A percentile compares a stretch with the other conserved stretches of the same genome.
Conservation (phyloP, 306 rosid genomes). For the Begonia peltatifolia region DNA sequence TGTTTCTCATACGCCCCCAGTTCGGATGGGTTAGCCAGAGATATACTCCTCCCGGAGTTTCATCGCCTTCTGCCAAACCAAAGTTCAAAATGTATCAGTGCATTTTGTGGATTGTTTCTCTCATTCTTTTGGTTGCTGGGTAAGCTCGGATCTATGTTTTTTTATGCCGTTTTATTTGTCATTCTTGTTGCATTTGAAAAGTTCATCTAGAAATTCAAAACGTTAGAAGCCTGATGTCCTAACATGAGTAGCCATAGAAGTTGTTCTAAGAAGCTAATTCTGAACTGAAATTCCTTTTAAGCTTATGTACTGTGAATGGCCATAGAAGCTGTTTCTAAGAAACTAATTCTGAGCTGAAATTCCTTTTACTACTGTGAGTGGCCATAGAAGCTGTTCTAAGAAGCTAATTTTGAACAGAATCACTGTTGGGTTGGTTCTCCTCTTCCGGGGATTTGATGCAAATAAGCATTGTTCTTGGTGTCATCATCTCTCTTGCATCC, state of each 20-base stretch:
- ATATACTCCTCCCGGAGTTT: slow-evolving; percentile 28
- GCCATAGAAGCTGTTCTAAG: not conserved
- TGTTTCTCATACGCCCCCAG: slow-evolving; percentile 92
- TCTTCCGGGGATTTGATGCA: slow-evolving; percentile 67
- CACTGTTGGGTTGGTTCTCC: slow-evolving; percentile 55
- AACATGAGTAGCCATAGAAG: not conserved
- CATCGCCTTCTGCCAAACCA: slow-evolving; percentile 27
- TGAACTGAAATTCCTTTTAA: too few relatives aligned
- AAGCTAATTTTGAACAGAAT: slow-evolving; percentile 26
- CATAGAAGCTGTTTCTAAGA: slow-evolving; percentile 3
- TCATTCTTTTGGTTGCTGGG: slow-evolving; percentile 63
- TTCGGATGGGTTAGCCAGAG: slow-evolving; percentile 80
- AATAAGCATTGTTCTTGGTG: slow-evolving; percentile 97
- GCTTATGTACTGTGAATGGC: too few relatives aligned
- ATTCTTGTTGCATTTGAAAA: not conserved
- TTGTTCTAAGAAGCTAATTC: not conserved
- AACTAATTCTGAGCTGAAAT: not conserved
- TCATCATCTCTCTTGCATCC: slow-evolving; percentile 87
- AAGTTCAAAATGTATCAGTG: slow-evolving; percentile 80
- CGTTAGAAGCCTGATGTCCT: too few relatives aligned
- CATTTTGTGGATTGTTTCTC: slow-evolving; percentile 64
- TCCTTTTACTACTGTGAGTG: too few relatives aligned
- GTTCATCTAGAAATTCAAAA: not conserved
- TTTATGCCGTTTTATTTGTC: not conserved
- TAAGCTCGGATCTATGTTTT: slow-evolving; percentile 19